These are phyloP conservation scores for Besnoitia besnoiti DNA, from an alignment of 169 alveolate genomes.

Conservation along the genomic window DNA sequence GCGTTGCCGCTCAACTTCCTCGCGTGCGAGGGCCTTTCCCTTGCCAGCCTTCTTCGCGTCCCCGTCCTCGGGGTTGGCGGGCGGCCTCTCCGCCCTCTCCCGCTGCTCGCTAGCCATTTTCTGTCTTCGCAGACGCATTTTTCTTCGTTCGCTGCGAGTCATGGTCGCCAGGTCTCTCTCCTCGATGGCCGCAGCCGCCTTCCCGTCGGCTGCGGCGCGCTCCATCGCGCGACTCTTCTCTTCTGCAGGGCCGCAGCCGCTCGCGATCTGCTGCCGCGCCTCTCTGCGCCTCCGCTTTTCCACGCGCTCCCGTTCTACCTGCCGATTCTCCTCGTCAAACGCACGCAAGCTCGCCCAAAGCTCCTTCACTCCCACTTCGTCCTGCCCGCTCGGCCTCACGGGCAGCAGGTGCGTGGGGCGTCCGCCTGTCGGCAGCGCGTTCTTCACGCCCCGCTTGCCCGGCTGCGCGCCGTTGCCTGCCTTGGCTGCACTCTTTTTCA, in stretches of 20 bases:
- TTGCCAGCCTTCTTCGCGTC: neutral
- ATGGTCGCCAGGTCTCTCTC: neutral
- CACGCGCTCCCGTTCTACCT: neutral
- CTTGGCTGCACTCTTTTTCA: neutral
- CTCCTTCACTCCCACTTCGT: neutral
- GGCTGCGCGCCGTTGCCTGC: neutral
- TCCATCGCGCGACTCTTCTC: neutral
- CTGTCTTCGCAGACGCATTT: neutral
- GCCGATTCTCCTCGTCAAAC: constrained; percentile 16
- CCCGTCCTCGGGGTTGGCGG: neutral
- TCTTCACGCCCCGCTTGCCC: neutral
- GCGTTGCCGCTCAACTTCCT: neutral
- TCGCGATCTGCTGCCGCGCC: neutral
- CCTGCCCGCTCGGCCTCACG: neutral
- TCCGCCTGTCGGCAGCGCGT: neutral
- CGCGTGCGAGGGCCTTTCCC: neutral
- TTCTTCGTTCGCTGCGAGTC: neutral
- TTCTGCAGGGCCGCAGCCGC: neutral
- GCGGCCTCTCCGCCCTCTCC: neutral
- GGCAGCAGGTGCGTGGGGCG: constrained; percentile 5
- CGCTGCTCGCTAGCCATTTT: neutral
- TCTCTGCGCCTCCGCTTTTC: neutral
- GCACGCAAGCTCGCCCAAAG: constrained; percentile 23
- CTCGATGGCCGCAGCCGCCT: neutral
- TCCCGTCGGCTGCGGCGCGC: neutral